Percentiles rank a stretch among this genome's conserved stretches.
Conservation (phyloP, 441 rosid species). For the Erodium moschatum region DNA sequence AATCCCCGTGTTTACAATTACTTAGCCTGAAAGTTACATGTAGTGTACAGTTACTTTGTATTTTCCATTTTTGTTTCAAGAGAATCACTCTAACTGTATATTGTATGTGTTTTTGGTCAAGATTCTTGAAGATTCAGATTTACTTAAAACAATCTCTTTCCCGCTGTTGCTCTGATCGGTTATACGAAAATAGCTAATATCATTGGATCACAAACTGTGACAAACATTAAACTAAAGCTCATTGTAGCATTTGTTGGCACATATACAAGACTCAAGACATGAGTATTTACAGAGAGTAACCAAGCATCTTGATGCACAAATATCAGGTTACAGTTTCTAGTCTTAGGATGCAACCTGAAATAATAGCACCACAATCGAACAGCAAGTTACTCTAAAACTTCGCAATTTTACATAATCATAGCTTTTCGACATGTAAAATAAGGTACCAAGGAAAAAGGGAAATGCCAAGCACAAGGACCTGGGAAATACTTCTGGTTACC, state of each 20-base stretch:
- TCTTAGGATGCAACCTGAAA: neutral
- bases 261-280: neutral
- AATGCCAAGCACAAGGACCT: no score
- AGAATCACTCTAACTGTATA: neutral
- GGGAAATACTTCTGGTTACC: neutral
- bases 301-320: neutral
- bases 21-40: constrained; percentile 38
- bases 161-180: neutral
- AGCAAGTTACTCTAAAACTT: constrained; percentile 21
- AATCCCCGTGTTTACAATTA: constrained; percentile 96
- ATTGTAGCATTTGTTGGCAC: neutral
- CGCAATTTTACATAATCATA: constrained; percentile 22
- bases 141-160: neutral
- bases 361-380: no score
- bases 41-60: constrained; percentile 3
- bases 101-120: neutral
- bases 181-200: no score
- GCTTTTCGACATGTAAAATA: neutral
- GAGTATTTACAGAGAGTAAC: neutral
- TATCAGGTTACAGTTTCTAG: neutral
- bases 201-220: neutral
- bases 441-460: neutral
- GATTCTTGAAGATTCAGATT: neutral
- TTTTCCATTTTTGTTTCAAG: neutral
- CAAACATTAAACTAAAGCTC: neutral